phyloP scores from a whole-genome alignment of 164 flowering plant genomes.

The Vitis riparia region DNA sequence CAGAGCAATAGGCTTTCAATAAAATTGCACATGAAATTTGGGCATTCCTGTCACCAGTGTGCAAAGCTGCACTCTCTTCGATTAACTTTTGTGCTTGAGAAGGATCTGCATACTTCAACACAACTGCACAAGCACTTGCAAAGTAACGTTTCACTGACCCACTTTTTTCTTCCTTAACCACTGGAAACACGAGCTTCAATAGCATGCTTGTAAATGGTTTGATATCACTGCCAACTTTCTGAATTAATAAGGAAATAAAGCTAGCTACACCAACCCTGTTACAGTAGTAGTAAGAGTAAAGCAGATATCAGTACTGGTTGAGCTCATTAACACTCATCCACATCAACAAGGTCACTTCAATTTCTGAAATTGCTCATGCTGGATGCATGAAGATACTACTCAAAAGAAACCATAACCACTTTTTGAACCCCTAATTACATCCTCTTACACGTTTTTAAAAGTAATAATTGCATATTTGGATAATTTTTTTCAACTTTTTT shows the following conservation, averaged over 20 bases:
- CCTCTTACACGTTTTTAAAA: no score
- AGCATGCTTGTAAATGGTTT: constrained; percentile 73
- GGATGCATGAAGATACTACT: background rate
- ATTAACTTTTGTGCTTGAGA: constrained; percentile 74
- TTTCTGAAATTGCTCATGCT: background rate
- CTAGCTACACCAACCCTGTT: constrained; percentile 94
- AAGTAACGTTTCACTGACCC: constrained; percentile 81
- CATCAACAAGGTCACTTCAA: background rate
- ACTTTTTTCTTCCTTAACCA: constrained; percentile 81
- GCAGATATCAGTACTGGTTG: constrained; percentile 1
- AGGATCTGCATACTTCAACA: constrained; percentile 66
- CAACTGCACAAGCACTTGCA: constrained; percentile 82
- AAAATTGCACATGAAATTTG: constrained; percentile 84
- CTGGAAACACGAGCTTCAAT: constrained; percentile 73
- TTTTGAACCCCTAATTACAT: no score
- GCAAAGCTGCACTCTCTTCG: constrained; percentile 81
- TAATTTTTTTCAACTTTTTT: no score
- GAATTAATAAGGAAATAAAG: constrained; percentile 77
- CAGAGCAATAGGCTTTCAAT: constrained; percentile 62
- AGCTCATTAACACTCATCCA: background rate
- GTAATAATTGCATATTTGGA: no score
- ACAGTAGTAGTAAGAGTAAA: background rate
- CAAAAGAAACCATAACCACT: no score
- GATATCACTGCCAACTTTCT: constrained; percentile 73
- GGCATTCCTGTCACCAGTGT: constrained; percentile 73